Conservation (phyloP, 495 filamentous ascomycete genomes). For the Daldinia decipiens region DNA sequence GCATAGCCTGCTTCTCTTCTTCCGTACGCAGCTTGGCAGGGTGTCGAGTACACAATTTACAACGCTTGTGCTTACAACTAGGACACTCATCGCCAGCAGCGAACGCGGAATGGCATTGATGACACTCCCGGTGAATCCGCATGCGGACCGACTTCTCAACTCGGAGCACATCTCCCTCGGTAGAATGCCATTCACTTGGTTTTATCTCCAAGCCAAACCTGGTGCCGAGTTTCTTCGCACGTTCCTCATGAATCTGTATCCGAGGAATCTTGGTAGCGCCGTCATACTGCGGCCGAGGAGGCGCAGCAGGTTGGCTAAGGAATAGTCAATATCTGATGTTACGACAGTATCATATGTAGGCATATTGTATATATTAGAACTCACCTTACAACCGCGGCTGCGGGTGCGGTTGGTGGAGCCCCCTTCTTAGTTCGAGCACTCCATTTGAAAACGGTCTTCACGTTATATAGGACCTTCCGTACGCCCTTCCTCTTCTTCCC, state of each 20-base stretch:
- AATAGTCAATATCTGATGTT: conserved; percentile 22
- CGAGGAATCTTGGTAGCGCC: conserved; percentile 55
- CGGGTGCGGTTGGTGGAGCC: conserved; percentile 45
- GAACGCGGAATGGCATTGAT: conserved; percentile 78
- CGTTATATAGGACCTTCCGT: conserved; percentile 68
- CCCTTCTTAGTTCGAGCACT: conserved; percentile 57
- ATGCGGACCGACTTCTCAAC: conserved; percentile 92
- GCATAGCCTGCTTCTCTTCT: conserved; percentile 60
- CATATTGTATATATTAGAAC: conserved; percentile 2
- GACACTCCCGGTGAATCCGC: conserved; percentile 85
- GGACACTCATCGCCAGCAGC: conserved; percentile 75
- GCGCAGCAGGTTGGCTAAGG: conserved; percentile 40
- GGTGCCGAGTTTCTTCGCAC: conserved; percentile 74
- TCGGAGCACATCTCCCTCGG: conserved; percentile 69
- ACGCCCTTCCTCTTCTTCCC: conserved; percentile 70
- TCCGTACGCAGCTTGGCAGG: conserved; percentile 64
- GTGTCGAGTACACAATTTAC: conserved; percentile 80
- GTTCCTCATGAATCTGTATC: conserved; percentile 69
- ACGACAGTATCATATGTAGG: conserved; percentile 1
- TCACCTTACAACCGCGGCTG: conserved; percentile 42
- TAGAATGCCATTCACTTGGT: conserved; percentile 72
- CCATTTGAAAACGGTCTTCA: conserved; percentile 71
- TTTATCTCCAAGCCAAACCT: conserved; percentile 78
- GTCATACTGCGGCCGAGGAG: conserved; percentile 43
- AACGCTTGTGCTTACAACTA: conserved; percentile 78